Evolutionary conservation across 148 eudicot species (phyloP).

Genomic region (Pouteria glomerata): DNA sequence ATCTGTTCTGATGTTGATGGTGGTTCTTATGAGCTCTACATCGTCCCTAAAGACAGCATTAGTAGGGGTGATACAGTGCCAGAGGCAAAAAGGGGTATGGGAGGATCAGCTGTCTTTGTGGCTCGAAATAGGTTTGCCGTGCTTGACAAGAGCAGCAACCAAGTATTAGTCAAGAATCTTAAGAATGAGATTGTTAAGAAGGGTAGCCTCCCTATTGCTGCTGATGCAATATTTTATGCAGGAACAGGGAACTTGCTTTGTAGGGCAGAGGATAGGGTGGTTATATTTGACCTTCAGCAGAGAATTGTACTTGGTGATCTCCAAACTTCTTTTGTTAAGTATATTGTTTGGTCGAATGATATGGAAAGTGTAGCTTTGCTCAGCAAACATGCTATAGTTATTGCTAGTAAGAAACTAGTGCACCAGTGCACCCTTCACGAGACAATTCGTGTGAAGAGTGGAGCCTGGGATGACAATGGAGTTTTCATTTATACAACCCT

Average conservation of each 20-base stretch:
- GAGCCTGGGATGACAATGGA: constrained; percentile 94
- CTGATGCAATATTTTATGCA: constrained; percentile 89
- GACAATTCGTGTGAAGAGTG: constrained; percentile 96
- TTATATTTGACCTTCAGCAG: constrained; percentile 90
- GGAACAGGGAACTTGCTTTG: constrained; percentile 89
- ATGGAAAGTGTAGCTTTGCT: constrained; percentile 90
- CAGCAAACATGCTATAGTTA: constrained; percentile 83
- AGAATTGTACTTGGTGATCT: constrained; percentile 82
- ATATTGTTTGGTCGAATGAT: constrained; percentile 91
- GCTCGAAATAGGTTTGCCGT: constrained; percentile 95
- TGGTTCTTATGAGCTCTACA: constrained; percentile 85
- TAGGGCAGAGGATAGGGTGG: constrained; percentile 86
- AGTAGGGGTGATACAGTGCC: constrained; percentile 71
- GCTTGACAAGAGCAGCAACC: constrained; percentile 82
- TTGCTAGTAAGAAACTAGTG: constrained; percentile 81
- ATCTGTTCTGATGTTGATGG: constrained; percentile 90
- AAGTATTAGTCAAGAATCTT: constrained; percentile 72
- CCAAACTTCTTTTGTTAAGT: constrained; percentile 73
- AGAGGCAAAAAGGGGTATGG: constrained; percentile 78
- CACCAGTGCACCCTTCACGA: constrained; percentile 97
- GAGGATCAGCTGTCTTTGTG: constrained; percentile 79
- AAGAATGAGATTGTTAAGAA: constrained; percentile 84
- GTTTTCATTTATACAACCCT: constrained; percentile 88
- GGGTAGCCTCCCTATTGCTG: constrained; percentile 59
- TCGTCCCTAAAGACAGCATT: constrained; percentile 73